phyloP scores from a whole-genome alignment of 2,329 filamentous ascomycete species.

The Cercospora canescens region DNA sequence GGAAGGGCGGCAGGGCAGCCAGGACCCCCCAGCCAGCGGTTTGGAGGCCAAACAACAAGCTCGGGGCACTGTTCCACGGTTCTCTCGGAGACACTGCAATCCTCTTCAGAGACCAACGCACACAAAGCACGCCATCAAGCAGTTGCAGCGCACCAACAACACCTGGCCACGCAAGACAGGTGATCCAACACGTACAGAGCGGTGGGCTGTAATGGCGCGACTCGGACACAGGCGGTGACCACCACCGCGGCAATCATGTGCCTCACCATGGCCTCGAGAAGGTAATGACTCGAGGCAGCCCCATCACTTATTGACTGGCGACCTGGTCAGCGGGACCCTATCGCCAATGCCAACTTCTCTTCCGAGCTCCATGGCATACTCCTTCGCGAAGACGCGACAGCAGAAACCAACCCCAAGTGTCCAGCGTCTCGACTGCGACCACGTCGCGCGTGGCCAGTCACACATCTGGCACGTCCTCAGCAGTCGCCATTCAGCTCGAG shows the following conservation, averaged over 20 bases:
- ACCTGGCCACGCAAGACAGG: neutral
- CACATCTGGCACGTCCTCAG: neutral
- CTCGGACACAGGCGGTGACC: neutral
- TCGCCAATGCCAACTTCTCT: too few relatives aligned
- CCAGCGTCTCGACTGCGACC: neutral
- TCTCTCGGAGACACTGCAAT: too few relatives aligned
- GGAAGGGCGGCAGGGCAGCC: too few relatives aligned
- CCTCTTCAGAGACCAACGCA: too few relatives aligned
- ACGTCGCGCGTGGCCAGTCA: neutral
- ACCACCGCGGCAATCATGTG: neutral
- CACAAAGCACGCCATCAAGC: neutral
- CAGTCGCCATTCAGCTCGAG: too few relatives aligned
- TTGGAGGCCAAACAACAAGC: too few relatives aligned
- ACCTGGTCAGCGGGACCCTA: too few relatives aligned
- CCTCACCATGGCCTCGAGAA: neutral
- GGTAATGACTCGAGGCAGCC: neutral
- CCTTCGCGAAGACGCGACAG: neutral
- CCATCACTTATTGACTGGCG: too few relatives aligned
- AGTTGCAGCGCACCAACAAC: neutral
- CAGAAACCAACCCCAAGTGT: neutral
- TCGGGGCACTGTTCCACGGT: too few relatives aligned
- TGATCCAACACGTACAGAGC: neutral
- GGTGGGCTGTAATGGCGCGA: neutral
- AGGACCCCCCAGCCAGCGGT: too few relatives aligned
- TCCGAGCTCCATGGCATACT: too few relatives aligned